Base-by-base conservation (phyloP, 306 rosid species). In the Geum urbanum region DNA sequence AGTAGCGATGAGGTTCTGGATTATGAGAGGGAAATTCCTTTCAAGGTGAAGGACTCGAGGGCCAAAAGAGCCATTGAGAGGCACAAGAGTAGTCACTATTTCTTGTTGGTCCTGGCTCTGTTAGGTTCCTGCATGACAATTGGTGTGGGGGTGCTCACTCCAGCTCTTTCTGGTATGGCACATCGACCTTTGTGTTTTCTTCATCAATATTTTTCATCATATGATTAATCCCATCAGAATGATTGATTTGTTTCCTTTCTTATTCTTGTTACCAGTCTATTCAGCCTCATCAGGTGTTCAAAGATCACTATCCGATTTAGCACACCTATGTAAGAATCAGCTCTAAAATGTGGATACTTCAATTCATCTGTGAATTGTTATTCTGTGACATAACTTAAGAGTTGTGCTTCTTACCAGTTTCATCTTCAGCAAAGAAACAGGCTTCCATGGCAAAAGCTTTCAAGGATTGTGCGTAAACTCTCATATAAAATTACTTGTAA, bases 51-150 rank as follows among this genome's bases (percentile, higher is more conserved):
- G 64, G 88, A 86, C 77, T 84, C 91, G 37, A 87, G 77, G 78
- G 86, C 90, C 45, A 72, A 82, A 70, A 86, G 86, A 79, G 83
- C 88, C 71, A 88, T 90, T 47, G 95, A 84, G 67, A 83, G 82
- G 61, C 84, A 80, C 77, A 90, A 82, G 68, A 66, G 76, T 55
- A 63, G 81, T 71, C 97, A 88, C 72, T 86, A 88, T 72, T 46
- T 88, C 24, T 66, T 90, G 70, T 66, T 90, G 85, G 83, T 81
- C 81, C 73, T 86, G 62, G 95, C 97, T 66, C 88, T 90, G 73
- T 86, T 84, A 37, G 97, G 95, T 74, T 84, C 86, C 49, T 88
- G 95, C 76, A 88, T 90, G 88, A 80, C 91, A 35, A 87, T 84
- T 39, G 87, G 97, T 7, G 87, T 73, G 4, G 91, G 88, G 14